Evolutionary conservation across 2,329 filamentous ascomycete species (phyloP).

Genomic region (Mycosphaerella arachidis): DNA sequence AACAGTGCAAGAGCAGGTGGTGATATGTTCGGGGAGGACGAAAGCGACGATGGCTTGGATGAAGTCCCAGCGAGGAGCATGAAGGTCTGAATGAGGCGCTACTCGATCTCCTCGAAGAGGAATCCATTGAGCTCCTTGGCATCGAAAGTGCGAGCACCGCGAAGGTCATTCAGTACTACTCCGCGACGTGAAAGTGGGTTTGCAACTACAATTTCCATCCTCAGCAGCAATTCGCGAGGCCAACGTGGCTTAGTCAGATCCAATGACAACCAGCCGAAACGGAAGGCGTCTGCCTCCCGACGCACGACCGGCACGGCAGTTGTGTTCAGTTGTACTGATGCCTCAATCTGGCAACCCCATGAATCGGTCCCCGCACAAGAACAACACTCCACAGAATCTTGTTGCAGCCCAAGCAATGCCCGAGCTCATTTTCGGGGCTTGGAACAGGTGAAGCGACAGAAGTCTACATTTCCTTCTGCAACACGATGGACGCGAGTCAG

Average conservation of each 20-base stretch:
- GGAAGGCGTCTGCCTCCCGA: neutral
- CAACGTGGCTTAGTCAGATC: neutral
- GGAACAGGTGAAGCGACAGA: neutral
- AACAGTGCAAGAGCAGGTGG: conserved; percentile 10
- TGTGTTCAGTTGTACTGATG: neutral
- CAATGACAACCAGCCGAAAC: neutral
- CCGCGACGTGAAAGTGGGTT: neutral
- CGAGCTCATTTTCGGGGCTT: neutral
- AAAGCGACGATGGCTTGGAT: conserved; percentile 19
- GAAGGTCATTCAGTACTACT: conserved; percentile 1
- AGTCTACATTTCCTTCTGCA: neutral
- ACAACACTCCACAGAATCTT: neutral
- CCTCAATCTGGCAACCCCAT: neutral
- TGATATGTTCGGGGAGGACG: conserved; percentile 11
- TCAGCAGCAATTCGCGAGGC: neutral
- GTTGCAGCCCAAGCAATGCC: neutral
- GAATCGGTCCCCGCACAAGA: neutral
- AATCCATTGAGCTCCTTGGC: neutral
- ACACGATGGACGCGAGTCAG: neutral
- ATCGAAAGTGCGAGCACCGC: neutral
- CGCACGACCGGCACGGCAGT: neutral
- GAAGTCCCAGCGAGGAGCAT: conserved; percentile 14
- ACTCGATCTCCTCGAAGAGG: neutral
- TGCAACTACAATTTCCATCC: neutral
- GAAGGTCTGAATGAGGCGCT: conserved; percentile 1